phyloP scores from a whole-genome alignment of 768 basidiomycete species.

The Myochromella boudieri region DNA sequence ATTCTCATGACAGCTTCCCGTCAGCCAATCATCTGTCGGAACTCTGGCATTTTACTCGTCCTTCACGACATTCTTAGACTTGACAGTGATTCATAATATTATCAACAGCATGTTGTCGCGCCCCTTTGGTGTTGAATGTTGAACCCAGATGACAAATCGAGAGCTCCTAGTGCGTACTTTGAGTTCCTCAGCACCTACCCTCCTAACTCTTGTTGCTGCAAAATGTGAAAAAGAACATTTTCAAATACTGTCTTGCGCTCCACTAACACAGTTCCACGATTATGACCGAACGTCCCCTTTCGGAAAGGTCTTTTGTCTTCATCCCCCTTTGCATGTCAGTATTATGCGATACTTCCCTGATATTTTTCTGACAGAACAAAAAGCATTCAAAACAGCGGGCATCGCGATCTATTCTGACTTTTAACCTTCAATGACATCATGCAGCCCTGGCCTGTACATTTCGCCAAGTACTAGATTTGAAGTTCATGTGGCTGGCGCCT shows the following conservation, averaged over 20 bases:
- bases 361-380: slow-evolving; percentile 1
- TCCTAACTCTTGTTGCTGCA: too few relatives aligned
- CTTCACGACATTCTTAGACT: background rate
- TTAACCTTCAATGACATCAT: slow-evolving; percentile 13
- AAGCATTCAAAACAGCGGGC: background rate
- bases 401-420: slow-evolving; percentile 6
- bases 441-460: slow-evolving; percentile 2
- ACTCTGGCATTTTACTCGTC: background rate
- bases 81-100: background rate
- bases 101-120: too few relatives aligned
- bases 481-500: slow-evolving; percentile 1
- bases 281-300: slow-evolving; percentile 8
- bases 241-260: slow-evolving; percentile 1
- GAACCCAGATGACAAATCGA: too few relatives aligned
- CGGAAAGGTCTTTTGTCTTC: slow-evolving; percentile 6
- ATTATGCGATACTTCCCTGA: background rate
- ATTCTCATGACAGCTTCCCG: background rate
- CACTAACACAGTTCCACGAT: background rate
- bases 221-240: too few relatives aligned
- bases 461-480: too few relatives aligned
- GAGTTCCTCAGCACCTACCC: too few relatives aligned
- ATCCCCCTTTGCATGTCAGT: background rate
- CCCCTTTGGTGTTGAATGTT: too few relatives aligned
- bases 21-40: background rate
- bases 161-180: too few relatives aligned